Percentiles rank a stretch among this genome's conserved stretches.
Evolutionary conservation across 176 grass and related monocot genomes (phyloP).

Genomic region (Triticum aestivum): IWGSC_CS_RefSeq_v2.1 NC_057809.1:52910713-52911212

Average conservation of each 20-base stretch:
- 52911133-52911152: slow-evolving; percentile 53
- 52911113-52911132: slow-evolving; percentile 91
- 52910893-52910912: slow-evolving; percentile 94
- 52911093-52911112: slow-evolving; percentile 83
- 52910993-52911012: slow-evolving; percentile 80
- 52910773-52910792: slow-evolving; percentile 71
- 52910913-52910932: slow-evolving; percentile 82
- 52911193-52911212: slow-evolving; percentile 35
- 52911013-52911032: slow-evolving; percentile 75
- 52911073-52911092: slow-evolving; percentile 72
- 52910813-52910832: slow-evolving; percentile 68
- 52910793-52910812: slow-evolving; percentile 88
- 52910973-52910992: slow-evolving; percentile 65
- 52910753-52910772: slow-evolving; percentile 80
- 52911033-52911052: slow-evolving; percentile 68
- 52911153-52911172: slow-evolving; percentile 39
- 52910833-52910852: slow-evolving; percentile 67
- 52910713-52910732: slow-evolving; percentile 65
- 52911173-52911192: slow-evolving; percentile 32
- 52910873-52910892: slow-evolving; percentile 66
- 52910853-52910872: slow-evolving; percentile 77
- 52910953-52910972: slow-evolving; percentile 73
- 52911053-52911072: slow-evolving; percentile 52
- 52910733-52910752: slow-evolving; percentile 89
- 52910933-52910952: slow-evolving; percentile 54